Evolutionary conservation across 805 yeast species (phyloP).

Genomic region (Yamadazyma paraphyllophila): DNA sequence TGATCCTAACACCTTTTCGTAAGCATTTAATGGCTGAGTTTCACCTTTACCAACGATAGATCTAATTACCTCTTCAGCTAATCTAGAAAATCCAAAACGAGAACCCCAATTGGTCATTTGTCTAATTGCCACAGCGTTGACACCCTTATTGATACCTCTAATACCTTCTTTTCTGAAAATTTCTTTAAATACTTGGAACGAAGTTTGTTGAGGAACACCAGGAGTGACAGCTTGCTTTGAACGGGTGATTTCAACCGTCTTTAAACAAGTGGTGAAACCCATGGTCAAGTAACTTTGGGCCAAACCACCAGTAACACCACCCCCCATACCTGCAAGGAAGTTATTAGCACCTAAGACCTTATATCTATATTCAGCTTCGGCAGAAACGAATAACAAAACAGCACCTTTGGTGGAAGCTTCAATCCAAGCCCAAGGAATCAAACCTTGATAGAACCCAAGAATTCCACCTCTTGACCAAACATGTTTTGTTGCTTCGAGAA

Average conservation of each 20-base stretch:
- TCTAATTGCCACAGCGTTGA: constrained; percentile 97
- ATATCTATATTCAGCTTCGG: constrained; percentile 84
- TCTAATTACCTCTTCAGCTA: constrained; percentile 85
- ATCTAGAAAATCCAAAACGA: constrained; percentile 86
- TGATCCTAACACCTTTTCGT: constrained; percentile 81
- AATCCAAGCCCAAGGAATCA: constrained; percentile 99
- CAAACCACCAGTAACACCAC: constrained; percentile 95
- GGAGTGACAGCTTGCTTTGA: constrained; percentile 64
- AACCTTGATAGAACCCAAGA: constrained; percentile 91
- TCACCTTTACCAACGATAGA: constrained; percentile 55
- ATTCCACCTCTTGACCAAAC: constrained; percentile 95
- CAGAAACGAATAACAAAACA: constrained; percentile 84
- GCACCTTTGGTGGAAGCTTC: constrained; percentile 99
- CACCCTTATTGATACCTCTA: constrained; percentile 94
- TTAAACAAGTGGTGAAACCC: constrained; percentile 99
- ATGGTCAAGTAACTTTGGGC: constrained; percentile 95
- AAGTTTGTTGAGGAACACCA: constrained; percentile 65
- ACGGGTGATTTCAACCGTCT: constrained; percentile 96
- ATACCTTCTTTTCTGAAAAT: constrained; percentile 86
- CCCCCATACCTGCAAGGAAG: constrained; percentile 86
- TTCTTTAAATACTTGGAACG: constrained; percentile 83
- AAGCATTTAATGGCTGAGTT: constrained; percentile 61
- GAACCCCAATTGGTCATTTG: constrained; percentile 99
- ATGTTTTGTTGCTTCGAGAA: constrained; percentile 64
- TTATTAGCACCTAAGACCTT: constrained; percentile 58